phyloP scores from a whole-genome alignment of 1,284 basidiomycete species.

The Cronartium quercuum region DNA sequence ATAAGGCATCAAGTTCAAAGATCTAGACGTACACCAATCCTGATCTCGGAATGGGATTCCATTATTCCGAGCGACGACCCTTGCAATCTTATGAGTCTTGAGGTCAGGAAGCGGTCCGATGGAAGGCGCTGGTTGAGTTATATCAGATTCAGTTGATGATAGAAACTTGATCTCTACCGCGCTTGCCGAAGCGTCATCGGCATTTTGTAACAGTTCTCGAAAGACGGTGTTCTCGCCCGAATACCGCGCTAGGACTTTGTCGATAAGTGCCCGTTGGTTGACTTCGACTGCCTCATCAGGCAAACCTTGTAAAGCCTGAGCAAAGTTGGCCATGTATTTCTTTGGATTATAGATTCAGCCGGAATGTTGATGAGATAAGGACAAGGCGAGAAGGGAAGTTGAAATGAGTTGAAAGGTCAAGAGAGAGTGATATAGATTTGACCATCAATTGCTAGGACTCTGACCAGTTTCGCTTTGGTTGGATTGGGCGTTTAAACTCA shows the following conservation, averaged over 20 bases:
- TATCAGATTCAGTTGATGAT: conserved; percentile 23
- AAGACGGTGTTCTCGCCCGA: conserved; percentile 91
- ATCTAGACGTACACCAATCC: conserved; percentile 13
- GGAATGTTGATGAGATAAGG: neutral
- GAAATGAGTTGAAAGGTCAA: neutral
- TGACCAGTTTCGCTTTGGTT: no score
- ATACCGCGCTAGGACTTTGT: conserved; percentile 88
- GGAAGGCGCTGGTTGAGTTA: neutral
- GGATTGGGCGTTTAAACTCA: no score
- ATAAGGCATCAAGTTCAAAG: conserved; percentile 28
- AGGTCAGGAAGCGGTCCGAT: conserved; percentile 40
- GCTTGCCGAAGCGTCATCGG: conserved; percentile 82
- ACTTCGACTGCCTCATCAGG: conserved; percentile 72
- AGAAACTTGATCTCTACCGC: conserved; percentile 47
- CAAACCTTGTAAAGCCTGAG: conserved; percentile 22
- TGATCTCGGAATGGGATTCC: conserved; percentile 66
- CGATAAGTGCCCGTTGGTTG: conserved; percentile 87
- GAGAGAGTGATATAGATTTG: neutral
- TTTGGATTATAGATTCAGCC: neutral
- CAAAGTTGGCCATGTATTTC: conserved; percentile 21
- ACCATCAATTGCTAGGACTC: neutral
- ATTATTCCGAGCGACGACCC: conserved; percentile 71
- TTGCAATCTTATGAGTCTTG: conserved; percentile 48
- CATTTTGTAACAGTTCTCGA: conserved; percentile 87
- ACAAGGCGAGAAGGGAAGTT: neutral